A percentile compares a stretch with the other conserved stretches of the same genome.
phyloP scores from a whole-genome alignment of 768 basidiomycete genomes.

The Boletus huronensis region DNA sequence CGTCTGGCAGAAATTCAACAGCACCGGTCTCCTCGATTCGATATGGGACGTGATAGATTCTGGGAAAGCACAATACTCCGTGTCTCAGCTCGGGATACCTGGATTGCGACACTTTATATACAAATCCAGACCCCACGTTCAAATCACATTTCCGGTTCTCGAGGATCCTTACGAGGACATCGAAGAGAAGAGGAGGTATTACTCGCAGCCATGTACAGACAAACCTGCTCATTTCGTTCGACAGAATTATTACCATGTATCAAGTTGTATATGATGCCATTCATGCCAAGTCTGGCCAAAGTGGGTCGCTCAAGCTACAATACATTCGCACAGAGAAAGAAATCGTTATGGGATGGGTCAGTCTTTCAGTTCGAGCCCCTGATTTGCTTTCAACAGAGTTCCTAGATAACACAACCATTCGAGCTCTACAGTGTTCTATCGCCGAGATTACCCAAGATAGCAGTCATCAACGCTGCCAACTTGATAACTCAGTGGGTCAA shows the following conservation, averaged over 20 bases:
- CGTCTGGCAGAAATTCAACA: slow-evolving; percentile 54
- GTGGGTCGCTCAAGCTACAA: slow-evolving; percentile 76
- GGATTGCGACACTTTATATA: slow-evolving; percentile 94
- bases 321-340: slow-evolving; percentile 85
- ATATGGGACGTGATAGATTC: slow-evolving; percentile 46
- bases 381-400: background rate
- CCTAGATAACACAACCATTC: slow-evolving; percentile 87
- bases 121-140: slow-evolving; percentile 86
- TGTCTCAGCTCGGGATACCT: slow-evolving; percentile 78
- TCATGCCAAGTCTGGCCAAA: slow-evolving; percentile 85
- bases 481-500: slow-evolving; percentile 87
- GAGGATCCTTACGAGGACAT: slow-evolving; percentile 77
- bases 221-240: slow-evolving; percentile 2
- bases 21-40: slow-evolving; percentile 52
- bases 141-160: slow-evolving; percentile 81
- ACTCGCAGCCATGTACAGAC: background rate
- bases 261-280: slow-evolving; percentile 85
- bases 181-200: slow-evolving; percentile 59
- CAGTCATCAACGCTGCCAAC: slow-evolving; percentile 85
- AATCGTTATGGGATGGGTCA: slow-evolving; percentile 92
- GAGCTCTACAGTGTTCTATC: slow-evolving; percentile 87
- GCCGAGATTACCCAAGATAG: slow-evolving; percentile 82
- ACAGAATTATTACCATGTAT: slow-evolving; percentile 81
- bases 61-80: slow-evolving; percentile 58
- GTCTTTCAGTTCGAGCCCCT: slow-evolving; percentile 22